These are phyloP conservation scores for Boletus mariae DNA, from an alignment of 1,284 basidiomycete species.

Conservation along the genomic window DNA sequence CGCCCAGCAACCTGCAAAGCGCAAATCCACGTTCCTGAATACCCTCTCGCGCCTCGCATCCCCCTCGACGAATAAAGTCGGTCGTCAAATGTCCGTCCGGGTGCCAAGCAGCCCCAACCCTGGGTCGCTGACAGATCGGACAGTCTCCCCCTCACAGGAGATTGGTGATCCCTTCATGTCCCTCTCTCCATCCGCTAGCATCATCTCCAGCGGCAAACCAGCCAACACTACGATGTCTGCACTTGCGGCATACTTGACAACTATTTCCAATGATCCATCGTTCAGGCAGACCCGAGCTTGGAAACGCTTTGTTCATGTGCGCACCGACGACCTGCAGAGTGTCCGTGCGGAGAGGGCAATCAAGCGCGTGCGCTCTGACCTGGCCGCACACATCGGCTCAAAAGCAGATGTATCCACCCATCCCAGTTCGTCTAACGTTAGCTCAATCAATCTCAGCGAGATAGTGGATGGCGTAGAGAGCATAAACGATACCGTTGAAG, in stretches of 20 bases:
- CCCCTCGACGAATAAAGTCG: conserved; percentile 47
- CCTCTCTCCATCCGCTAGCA: conserved; percentile 31
- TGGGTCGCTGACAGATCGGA: conserved; percentile 33
- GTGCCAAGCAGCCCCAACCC: conserved; percentile 30
- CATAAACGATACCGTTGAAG: conserved; percentile 27
- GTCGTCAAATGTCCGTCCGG: conserved; percentile 38
- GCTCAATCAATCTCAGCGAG: conserved; percentile 28
- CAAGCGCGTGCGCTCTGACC: conserved; percentile 80
- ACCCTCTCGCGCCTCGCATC: conserved; percentile 77
- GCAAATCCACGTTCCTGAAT: conserved; percentile 77
- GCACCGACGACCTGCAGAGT: conserved; percentile 83
- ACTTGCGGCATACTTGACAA: conserved; percentile 79
- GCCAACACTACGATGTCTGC: conserved; percentile 52
- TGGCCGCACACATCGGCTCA: conserved; percentile 61
- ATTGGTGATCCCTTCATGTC: conserved; percentile 57
- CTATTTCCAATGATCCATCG: conserved; percentile 62
- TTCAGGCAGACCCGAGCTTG: conserved; percentile 68
- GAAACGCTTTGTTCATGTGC: conserved; percentile 82
- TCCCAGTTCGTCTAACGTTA: conserved; percentile 25
- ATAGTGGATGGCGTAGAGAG: conserved; percentile 31
- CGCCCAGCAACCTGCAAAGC: conserved; percentile 55
- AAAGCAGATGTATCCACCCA: conserved; percentile 23
- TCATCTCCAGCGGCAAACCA: conserved; percentile 21
- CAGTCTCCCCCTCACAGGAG: conserved; percentile 54
- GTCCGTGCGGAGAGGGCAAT: conserved; percentile 82